phyloP scores from a whole-genome alignment of 148 eudicot species.

The Mesembryanthemum crystallinum region DNA sequence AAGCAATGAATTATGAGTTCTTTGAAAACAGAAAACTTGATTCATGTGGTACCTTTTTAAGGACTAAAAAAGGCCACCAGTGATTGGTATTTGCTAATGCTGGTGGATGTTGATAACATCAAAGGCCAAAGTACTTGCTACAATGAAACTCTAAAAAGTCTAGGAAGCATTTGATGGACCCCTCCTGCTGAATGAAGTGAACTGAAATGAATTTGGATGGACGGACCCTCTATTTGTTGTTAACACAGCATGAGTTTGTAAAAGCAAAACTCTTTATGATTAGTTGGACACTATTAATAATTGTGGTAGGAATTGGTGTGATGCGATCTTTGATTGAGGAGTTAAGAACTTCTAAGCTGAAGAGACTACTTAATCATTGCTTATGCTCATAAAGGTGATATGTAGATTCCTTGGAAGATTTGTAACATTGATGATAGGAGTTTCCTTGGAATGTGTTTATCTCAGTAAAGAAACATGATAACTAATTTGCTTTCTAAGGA shows the following conservation, averaged over 20 bases:
- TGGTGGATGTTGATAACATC: not conserved
- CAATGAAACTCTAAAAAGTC: too few relatives aligned
- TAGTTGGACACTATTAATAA: not conserved
- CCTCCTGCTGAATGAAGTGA: not conserved
- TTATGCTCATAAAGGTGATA: not conserved
- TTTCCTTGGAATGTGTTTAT: not conserved
- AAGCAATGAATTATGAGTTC: not conserved
- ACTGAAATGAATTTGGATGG: not conserved
- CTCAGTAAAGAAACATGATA: not conserved
- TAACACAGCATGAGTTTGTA: not conserved
- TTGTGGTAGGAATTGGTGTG: not conserved
- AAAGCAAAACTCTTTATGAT: not conserved
- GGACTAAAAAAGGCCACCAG: not conserved
- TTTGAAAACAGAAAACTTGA: not conserved
- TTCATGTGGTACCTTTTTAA: not conserved
- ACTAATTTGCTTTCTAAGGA: not conserved
- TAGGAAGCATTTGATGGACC: too few relatives aligned
- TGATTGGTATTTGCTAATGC: not conserved
- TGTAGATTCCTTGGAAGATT: not conserved
- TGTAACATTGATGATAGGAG: not conserved
- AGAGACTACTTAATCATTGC: not conserved
- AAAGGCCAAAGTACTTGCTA: too few relatives aligned
- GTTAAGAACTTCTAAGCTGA: not conserved
- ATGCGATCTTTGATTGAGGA: not conserved
- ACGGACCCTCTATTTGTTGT: not conserved